Evolutionary conservation across 768 basidiomycete species (phyloP), one percentile per base, ranked within the genome.

Genomic region (Suillus plorans): DNA sequence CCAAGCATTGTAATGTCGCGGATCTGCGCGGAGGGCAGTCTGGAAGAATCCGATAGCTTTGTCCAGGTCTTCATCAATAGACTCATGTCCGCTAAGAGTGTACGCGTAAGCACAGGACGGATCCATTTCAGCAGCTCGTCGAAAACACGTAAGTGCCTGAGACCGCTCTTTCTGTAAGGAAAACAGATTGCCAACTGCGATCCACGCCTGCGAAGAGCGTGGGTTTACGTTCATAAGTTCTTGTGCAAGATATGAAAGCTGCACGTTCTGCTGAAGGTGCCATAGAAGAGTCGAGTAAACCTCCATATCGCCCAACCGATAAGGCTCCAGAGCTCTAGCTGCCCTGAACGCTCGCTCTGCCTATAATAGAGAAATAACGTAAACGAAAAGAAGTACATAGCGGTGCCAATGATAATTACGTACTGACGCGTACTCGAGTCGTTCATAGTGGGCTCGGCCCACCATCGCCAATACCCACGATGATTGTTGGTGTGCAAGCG

Each of bases 1-100:
- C 97, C 97, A 99, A 62, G 97, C 97, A 79, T 97, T 97, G 79
- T 99, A 99, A 79, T 97, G 95, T 78, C 94, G 88, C 72, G 86
- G 80, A 81, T 99, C 95, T 64, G 91, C 89, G 78, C 92, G 87
- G 76, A 99, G 83, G 45, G 97, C 97, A 63, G 87, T 89, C 76
- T 97, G 89, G 76, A 96, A 99, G 81, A 93, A 96, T 66, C 85
- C 87, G 69, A 96, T 88, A 44, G 96, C 95, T 77, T 90, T 89
- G 71, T 97, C 93, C 68, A 94, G 82, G 81, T 99, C 95, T 71
- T 99, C 97, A 78, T 98, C 92, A 70, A 98, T 88, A 37, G 90
- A 92, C 82, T 99, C 97, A 77, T 99, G 96, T 60, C 97, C 97
- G 72, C 94, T 95, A 65, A 99, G 82, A 28, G 95, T 97, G 80